phyloP scores from a whole-genome alignment of 139 green algal genomes.

The Tetraselmis striata region DNA sequence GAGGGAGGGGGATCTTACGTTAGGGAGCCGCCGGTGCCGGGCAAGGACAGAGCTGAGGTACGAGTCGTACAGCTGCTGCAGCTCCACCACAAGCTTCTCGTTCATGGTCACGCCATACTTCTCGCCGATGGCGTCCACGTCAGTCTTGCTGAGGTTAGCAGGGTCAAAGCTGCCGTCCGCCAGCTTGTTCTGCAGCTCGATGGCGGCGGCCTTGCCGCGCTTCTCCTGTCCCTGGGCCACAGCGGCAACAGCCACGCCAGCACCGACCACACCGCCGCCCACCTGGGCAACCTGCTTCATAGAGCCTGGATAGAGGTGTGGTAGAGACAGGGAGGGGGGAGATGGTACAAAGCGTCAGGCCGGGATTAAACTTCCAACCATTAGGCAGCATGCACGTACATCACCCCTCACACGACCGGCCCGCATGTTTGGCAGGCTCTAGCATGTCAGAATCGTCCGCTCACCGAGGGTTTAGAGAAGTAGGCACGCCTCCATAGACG shows the following conservation, averaged over 20 bases:
- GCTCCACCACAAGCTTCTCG: constrained; percentile 42
- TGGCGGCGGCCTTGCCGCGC: constrained; percentile 49
- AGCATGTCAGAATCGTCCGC: not conserved
- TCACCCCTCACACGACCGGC: too few species aligned
- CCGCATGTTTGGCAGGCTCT: not conserved
- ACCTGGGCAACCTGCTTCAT: constrained; percentile 10
- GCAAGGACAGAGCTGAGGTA: constrained; percentile 68
- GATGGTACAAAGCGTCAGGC: too few species aligned
- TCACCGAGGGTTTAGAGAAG: too few species aligned
- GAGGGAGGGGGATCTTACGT: too few species aligned
- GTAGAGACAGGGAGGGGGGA: too few species aligned
- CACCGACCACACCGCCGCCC: constrained; percentile 33
- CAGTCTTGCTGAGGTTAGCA: constrained; percentile 36
- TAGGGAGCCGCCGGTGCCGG: not conserved
- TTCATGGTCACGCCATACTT: constrained; percentile 68
- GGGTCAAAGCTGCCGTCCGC: constrained; percentile 45
- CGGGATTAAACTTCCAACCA: too few species aligned
- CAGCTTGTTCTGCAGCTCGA: constrained; percentile 73
- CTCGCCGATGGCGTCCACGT: constrained; percentile 49
- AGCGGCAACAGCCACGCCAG: constrained; percentile 31
- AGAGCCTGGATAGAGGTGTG: too few species aligned
- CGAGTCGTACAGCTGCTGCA: constrained; percentile 71
- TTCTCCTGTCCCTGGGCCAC: constrained; percentile 44
- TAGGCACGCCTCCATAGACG: too few species aligned
- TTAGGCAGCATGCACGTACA: too few species aligned